These are phyloP conservation scores for Arxiozyma heterogenica DNA, from an alignment of 1,139 yeast species.

Conservation along the genomic window DNA sequence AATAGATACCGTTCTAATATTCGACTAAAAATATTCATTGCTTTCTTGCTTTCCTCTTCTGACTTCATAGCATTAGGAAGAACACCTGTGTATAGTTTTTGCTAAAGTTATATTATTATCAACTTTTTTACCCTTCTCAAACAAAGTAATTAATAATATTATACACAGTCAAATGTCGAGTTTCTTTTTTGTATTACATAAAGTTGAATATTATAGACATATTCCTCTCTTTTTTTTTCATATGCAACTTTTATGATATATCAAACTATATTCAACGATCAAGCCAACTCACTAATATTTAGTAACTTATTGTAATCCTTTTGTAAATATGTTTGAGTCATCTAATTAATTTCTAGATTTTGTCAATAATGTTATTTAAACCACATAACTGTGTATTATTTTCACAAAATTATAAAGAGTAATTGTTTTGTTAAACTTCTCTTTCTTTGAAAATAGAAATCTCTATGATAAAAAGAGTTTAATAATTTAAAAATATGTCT, in stretches of 20 bases:
- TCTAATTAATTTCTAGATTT: too few relatives aligned
- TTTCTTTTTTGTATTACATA: too few relatives aligned
- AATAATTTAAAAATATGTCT: neutral
- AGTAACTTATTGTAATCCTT: neutral
- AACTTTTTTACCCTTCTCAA: neutral
- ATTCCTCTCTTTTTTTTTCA: too few relatives aligned
- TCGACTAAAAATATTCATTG: too few relatives aligned
- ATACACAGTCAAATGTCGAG: neutral
- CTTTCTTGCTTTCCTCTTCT: neutral
- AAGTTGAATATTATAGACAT: too few relatives aligned
- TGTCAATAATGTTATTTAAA: neutral
- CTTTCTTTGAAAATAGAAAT: neutral
- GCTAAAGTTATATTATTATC: neutral
- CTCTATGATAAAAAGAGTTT: too few relatives aligned
- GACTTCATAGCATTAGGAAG: neutral
- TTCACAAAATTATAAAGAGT: neutral
- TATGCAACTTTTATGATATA: too few relatives aligned
- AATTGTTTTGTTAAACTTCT: neutral
- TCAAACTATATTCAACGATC: too few relatives aligned
- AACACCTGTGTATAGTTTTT: neutral
- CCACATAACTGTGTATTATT: neutral
- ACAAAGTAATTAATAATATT: neutral
- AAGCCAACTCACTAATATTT: too few relatives aligned
- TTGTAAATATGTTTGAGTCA: too few relatives aligned
- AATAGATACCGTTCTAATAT: neutral